Base-by-base conservation (phyloP, 805 yeast species). In the Kuraishia hungarica region DNA sequence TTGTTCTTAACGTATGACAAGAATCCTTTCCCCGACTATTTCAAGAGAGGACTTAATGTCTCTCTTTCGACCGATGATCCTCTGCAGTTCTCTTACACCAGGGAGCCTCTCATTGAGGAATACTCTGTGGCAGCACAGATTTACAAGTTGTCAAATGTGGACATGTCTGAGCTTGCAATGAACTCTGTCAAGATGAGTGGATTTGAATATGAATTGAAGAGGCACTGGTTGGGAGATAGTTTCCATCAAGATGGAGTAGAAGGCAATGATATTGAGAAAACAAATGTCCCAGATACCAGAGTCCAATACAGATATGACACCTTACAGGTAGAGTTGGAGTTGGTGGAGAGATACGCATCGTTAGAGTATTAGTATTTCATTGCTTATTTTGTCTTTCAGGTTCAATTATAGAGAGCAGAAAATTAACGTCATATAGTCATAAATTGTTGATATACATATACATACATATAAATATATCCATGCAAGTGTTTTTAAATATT, bases 81-180 rank as follows among this genome's bases (percentile, higher is more conserved):
- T 6, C 77, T 94, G 53, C 99, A 96, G 72, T 94, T 94, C 67
- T 88, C 97, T 0, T 94, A 91, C 72, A 94, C 99, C 35, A 84
- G 96, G 65, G 99, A 94, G 67, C 98, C 99, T 17, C 78, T 94
- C 64, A 94, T 94, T 62, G 99, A 94, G 70, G 99, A 94, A 70
- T 94, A 92, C 68, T 89, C 97, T 1, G 98, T 94, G 29, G 99
- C 99, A 6, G 98, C 97, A 0, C 98, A 94, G 71, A 94, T 94
- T 61, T 94, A 92, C 77, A 91, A 94, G 67, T 77, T 94, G 48
- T 89, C 96, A 0, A 84, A 90, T 58, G 98, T 93, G 35, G 99
- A 94, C 70, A 90, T 94, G 96, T 92, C 98, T 67, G 99, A 94
- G 68, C 75, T 94, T 62, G 99, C 99, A 0, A 79, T 84, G 60